phyloP scores from a whole-genome alignment of 805 yeast species.

The Candida ponderosae region DNA sequence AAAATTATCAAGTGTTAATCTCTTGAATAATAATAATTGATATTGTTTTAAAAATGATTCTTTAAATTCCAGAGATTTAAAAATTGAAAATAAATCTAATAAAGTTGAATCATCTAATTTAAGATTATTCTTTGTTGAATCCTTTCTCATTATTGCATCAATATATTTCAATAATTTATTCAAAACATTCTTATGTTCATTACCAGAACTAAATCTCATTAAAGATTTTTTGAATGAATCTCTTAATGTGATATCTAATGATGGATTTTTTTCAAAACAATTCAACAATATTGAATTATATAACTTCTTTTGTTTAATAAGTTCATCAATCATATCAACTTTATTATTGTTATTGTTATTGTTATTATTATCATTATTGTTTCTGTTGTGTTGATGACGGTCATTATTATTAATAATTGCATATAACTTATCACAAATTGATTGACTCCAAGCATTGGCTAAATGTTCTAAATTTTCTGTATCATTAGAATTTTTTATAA shows the following conservation, averaged over 20 bases:
- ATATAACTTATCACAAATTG: too few species aligned
- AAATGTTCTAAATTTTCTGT: not conserved
- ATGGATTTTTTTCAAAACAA: slow-evolving; percentile 5
- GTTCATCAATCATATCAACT: slow-evolving; percentile 5
- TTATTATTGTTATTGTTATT: slow-evolving; percentile 2
- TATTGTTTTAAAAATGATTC: slow-evolving; percentile 12
- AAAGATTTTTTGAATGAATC: slow-evolving; percentile 13
- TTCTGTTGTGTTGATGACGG: too few species aligned
- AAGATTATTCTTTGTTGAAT: too few species aligned
- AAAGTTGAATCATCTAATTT: slow-evolving; percentile 1
- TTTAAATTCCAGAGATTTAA: slow-evolving; percentile 16
- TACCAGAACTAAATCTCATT: not conserved
- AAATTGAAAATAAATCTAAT: slow-evolving; percentile 9
- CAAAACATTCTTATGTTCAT: slow-evolving; percentile 3
- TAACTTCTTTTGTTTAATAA: slow-evolving; percentile 12
- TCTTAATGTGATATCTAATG: slow-evolving; percentile 12
- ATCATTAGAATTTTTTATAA: slow-evolving; percentile 4
- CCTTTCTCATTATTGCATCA: slow-evolving; percentile 12
- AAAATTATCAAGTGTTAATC: slow-evolving; percentile 9
- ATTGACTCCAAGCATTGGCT: slow-evolving; percentile 8
- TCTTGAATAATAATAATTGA: slow-evolving; percentile 13
- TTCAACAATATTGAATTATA: slow-evolving; percentile 3
- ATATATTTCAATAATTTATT: slow-evolving; percentile 9
- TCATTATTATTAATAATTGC: too few species aligned
- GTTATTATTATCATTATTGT: slow-evolving; percentile 5